Evolutionary conservation across 106 monocot genomes (phyloP), one percentile per base, ranked within the genome.

Genomic region (Allium sativum): DNA sequence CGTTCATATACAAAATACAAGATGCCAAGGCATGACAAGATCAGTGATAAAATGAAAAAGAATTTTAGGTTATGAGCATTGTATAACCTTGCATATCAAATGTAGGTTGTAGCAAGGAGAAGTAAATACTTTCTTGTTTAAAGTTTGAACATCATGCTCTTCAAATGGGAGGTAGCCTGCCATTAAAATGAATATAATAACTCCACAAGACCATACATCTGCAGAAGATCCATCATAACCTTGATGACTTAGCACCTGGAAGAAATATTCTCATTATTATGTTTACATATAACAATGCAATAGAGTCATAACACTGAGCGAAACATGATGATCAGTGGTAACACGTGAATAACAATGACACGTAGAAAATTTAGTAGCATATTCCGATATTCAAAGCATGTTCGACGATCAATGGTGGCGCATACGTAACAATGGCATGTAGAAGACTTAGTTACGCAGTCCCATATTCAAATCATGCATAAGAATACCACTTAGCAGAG

Each of bases 191-290:
- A 51, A 94, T 17, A 94, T 78, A 53, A 94, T 90, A 22, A 94
- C 94, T 40, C 94, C 94, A 71, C 94, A 94, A 44, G 94, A 89
- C 94, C 94, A 94, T 16, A 94, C 45, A 77, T 94, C 94, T 57
- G 89, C 83, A 52, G 86, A 74, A 79, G 90, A 78, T 64, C 94
- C 94, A 77, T 86, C 79, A 77, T 94, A 94, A 51, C 94, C 94
- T 71, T 81, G 56, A 57, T 83, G 20, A 59, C 79, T 77, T 18
- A 94, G 80, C 52, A 94, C 94, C 94, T 94, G 74, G 9, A 59
- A 73, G 12, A 47, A 12, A 47, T n/a, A n/a, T n/a, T n/a, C n/a
- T n/a, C n/a, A n/a, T n/a, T n/a, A n/a, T n/a, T n/a, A n/a, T n/a
- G n/a, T n/a, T n/a, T n/a, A n/a, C n/a, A n/a, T n/a, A n/a, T n/a